These are phyloP conservation scores for Bipolaris sorokiniana DNA, from an alignment of 2,329 filamentous ascomycete species.

Conservation along the genomic window DNA sequence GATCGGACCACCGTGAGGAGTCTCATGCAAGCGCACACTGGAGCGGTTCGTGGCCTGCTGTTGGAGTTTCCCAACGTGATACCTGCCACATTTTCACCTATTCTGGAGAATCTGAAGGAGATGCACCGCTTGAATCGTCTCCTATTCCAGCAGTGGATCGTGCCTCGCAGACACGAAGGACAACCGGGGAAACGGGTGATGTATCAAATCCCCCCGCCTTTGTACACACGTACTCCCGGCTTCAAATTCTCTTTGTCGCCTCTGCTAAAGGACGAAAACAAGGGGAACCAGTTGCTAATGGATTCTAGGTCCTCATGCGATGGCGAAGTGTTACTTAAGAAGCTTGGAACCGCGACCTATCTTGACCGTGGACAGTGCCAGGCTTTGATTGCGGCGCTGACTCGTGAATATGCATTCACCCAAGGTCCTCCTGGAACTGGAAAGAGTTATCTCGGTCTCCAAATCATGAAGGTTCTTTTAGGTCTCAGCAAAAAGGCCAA, in stretches of 20 bases:
- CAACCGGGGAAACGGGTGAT: background rate
- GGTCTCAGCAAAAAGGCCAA: constrained; percentile 44
- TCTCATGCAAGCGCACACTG: constrained; percentile 19
- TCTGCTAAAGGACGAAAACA: constrained; percentile 19
- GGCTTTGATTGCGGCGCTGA: constrained; percentile 62
- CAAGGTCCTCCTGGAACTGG: constrained; percentile 76
- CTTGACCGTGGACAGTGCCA: constrained; percentile 60
- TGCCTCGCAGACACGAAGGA: constrained; percentile 22
- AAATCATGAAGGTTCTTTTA: constrained; percentile 64
- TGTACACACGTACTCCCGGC: constrained; percentile 28
- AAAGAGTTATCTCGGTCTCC: constrained; percentile 67
- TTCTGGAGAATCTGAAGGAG: constrained; percentile 31
- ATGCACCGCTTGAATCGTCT: constrained; percentile 35
- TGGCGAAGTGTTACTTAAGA: constrained; percentile 19
- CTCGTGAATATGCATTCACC: constrained; percentile 63
- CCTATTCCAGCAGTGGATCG: constrained; percentile 38
- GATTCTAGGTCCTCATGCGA: constrained; percentile 22
- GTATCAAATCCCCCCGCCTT: constrained; percentile 33
- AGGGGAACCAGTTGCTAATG: constrained; percentile 7
- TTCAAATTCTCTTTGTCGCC: constrained; percentile 31
- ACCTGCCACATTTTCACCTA: constrained; percentile 39
- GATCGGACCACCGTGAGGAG: constrained; percentile 20
- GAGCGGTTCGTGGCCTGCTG: constrained; percentile 22
- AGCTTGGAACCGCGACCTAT: constrained; percentile 19
- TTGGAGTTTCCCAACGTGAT: constrained; percentile 39